A percentile compares a stretch with the other conserved stretches of the same genome.
These are phyloP conservation scores for Curvularia lunata DNA, from an alignment of 2,329 filamentous ascomycete species.

Conservation along the genomic window DNA sequence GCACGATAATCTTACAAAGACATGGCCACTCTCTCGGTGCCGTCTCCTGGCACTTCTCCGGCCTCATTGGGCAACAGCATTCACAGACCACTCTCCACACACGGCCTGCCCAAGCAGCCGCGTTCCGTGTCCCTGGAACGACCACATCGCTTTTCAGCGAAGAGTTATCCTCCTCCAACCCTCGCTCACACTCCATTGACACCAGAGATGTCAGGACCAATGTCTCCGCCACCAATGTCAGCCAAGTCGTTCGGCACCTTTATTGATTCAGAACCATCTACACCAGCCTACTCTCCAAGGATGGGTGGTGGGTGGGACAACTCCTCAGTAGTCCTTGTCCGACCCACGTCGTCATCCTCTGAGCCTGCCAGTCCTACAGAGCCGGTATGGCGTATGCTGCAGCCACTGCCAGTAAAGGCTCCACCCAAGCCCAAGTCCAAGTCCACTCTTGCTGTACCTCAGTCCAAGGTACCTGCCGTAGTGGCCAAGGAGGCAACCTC, in stretches of 20 bases:
- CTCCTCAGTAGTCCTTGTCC: slow-evolving; percentile 38
- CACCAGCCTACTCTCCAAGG: slow-evolving; percentile 46
- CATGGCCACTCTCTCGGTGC: slow-evolving; percentile 34
- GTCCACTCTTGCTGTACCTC: neutral
- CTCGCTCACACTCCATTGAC: slow-evolving; percentile 26
- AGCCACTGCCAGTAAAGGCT: slow-evolving; percentile 26
- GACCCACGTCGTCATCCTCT: slow-evolving; percentile 38
- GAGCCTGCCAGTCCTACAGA: slow-evolving; percentile 36
- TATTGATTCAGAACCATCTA: slow-evolving; percentile 48
- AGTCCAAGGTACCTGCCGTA: slow-evolving; percentile 17
- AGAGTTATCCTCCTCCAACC: slow-evolving; percentile 25
- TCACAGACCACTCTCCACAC: slow-evolving; percentile 39
- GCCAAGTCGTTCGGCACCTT: slow-evolving; percentile 46
- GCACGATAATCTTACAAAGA: slow-evolving; percentile 7
- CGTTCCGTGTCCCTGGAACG: slow-evolving; percentile 35
- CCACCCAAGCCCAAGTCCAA: slow-evolving; percentile 13
- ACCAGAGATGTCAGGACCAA: slow-evolving; percentile 32
- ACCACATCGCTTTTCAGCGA: slow-evolving; percentile 39
- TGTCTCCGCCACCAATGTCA: slow-evolving; percentile 45
- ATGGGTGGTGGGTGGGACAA: slow-evolving; percentile 35
- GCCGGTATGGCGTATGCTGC: slow-evolving; percentile 44
- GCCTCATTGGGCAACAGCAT: slow-evolving; percentile 29
- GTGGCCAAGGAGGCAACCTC: slow-evolving; percentile 14
- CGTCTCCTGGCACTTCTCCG: slow-evolving; percentile 31
- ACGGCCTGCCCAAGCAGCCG: slow-evolving; percentile 45